Evolutionary conservation across 1,284 basidiomycete species (phyloP), one percentile per base, ranked within the genome.

Genomic region (Melanopsichium pennsylvanicum): DNA sequence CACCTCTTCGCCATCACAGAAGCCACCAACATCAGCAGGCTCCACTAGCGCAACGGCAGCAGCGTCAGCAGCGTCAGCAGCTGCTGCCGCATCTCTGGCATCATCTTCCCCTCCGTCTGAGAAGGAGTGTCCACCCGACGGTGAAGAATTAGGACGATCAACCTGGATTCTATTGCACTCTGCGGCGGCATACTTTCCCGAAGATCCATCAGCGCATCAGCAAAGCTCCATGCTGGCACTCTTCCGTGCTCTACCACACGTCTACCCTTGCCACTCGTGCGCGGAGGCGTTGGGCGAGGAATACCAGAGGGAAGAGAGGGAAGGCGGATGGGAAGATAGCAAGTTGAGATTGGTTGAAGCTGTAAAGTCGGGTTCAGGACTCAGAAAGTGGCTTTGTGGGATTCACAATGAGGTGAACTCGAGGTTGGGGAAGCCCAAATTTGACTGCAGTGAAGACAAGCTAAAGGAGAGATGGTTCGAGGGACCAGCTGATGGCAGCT

Each of bases 341-440:
- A 50, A 31, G n/a, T n/a, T 70, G 21, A 47, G 35, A 26, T 46
- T 59, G n/a, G 44, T 43, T 4, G 32, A 42, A 18, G 64, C 61
- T 19, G 68, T 58, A 33, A 41, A 27, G 15, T 69, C 45, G 43
- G 74, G 72, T 2, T 51, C 55, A 4, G 26, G 48, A 0, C 35
- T 78, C 40, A 59, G 74, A n/a, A 58, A 52, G 18, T 81, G 76
- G 72, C 57, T 79, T 5, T 81, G 79, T 26, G 71, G 69, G 3
- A 66, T 79, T 27, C 79, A 81, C 55, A 81, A 81, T 52, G 74
- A 74, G 39, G 76, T 80, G 38, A 81, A 81, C 31, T 64, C 60
- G 37, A 51, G 78, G 2, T 51, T 81, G 13, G 76, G 78, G 7
- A 81, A 81, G 60, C 67, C 68, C 1, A 16, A 34, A 15, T 80